Percentiles rank a stretch among this genome's conserved stretches.
These are phyloP conservation scores for Apiosordaria backusii DNA, from an alignment of 495 filamentous ascomycete genomes.

Conservation along the genomic window DNA sequence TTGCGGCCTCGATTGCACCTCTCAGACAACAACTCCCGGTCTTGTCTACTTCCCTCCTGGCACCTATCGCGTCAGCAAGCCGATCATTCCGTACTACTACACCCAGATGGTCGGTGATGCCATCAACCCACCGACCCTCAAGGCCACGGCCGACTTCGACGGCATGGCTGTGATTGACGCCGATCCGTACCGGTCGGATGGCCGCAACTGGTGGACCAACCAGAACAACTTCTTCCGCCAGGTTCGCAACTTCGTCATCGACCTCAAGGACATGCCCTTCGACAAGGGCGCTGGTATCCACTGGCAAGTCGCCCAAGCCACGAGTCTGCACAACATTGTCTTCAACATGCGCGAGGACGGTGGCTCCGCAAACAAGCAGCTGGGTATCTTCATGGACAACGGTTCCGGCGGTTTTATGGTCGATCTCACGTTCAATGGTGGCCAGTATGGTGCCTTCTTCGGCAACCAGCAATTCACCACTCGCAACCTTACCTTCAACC, in stretches of 20 bases:
- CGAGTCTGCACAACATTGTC: constrained; percentile 82
- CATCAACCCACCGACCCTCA: constrained; percentile 65
- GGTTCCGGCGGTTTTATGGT: constrained; percentile 86
- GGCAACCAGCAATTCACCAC: constrained; percentile 96
- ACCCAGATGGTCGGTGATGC: constrained; percentile 78
- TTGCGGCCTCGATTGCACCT: constrained; percentile 75
- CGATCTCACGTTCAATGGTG: constrained; percentile 85
- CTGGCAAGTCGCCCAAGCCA: constrained; percentile 97
- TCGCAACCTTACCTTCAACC: constrained; percentile 85
- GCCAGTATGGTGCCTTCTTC: constrained; percentile 76
- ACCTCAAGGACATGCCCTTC: constrained; percentile 67
- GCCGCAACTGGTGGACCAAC: constrained; percentile 70
- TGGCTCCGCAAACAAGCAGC: constrained; percentile 65
- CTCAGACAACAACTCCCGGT: constrained; percentile 70
- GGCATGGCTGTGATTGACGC: constrained; percentile 91
- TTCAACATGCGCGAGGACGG: constrained; percentile 83
- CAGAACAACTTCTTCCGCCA: constrained; percentile 99
- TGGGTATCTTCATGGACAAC: constrained; percentile 97
- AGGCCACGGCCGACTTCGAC: constrained; percentile 65
- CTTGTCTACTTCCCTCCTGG: constrained; percentile 80
- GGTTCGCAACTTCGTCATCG: constrained; percentile 90
- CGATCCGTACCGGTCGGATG: constrained; percentile 68
- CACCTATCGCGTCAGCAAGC: constrained; percentile 66
- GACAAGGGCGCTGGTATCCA: constrained; percentile 76
- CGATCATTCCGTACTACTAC: constrained; percentile 72